Conservation (phyloP, 768 basidiomycete species). For the Rhizopogon salebrosus region DNA sequence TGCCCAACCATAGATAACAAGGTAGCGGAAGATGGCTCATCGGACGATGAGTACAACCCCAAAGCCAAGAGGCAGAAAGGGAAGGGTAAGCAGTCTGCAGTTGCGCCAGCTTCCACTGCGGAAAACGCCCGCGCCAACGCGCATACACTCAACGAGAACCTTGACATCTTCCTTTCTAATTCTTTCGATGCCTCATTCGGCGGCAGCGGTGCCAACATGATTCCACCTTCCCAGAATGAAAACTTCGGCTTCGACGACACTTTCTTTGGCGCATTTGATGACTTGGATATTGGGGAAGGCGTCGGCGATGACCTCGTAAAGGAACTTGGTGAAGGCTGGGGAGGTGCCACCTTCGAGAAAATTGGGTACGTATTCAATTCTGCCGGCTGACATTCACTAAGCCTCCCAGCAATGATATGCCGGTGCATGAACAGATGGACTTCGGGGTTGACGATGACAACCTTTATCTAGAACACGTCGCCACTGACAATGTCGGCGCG, state of each 20-base stretch:
- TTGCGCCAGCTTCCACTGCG: conserved; percentile 20
- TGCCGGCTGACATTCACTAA: not conserved
- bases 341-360: conserved; percentile 26
- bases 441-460: conserved; percentile 6
- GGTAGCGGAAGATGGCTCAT: conserved; percentile 25
- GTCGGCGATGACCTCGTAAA: conserved; percentile 71
- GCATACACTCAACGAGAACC: conserved; percentile 68
- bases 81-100: conserved; percentile 21
- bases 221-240: conserved; percentile 54
- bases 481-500: not conserved
- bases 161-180: conserved; percentile 59
- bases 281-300: conserved; percentile 50
- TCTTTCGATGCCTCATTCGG: conserved; percentile 63
- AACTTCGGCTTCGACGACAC: conserved; percentile 50
- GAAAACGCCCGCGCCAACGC: conserved; percentile 47
- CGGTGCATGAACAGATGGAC: conserved; percentile 8
- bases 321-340: conserved; percentile 75
- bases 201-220: conserved; percentile 27
- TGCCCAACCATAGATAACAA: not conserved
- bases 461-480: not conserved
- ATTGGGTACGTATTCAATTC: conserved; percentile 12
- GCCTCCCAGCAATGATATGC: not conserved
- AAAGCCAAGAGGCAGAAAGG: conserved; percentile 19
- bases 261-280: conserved; percentile 47
- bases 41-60: conserved; percentile 52